Conservation (phyloP, 2,329 filamentous ascomycete species). For the Coniella lustricola region DNA sequence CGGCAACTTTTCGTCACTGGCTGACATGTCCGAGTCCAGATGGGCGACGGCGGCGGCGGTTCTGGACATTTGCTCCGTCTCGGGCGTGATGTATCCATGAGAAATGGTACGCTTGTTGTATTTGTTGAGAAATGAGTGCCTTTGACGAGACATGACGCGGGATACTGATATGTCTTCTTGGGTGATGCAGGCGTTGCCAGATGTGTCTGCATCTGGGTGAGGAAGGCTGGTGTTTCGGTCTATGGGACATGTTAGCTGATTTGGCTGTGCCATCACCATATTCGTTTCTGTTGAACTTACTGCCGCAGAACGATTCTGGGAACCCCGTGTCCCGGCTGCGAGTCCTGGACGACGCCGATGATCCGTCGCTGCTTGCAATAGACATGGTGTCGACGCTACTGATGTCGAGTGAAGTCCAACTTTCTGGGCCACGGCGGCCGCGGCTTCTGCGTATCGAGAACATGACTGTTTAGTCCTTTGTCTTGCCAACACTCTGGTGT, state of each 20-base stretch:
- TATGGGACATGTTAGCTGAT: conserved; percentile 17
- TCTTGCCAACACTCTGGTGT: neutral
- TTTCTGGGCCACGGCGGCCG: conserved; percentile 7
- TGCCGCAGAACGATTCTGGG: conserved; percentile 41
- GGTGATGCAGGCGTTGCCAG: conserved; percentile 48
- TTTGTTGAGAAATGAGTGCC: conserved; percentile 40
- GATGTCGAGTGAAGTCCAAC: conserved; percentile 8
- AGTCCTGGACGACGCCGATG: conserved; percentile 15
- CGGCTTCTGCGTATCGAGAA: conserved; percentile 12
- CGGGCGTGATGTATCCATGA: conserved; percentile 37
- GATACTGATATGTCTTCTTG: conserved; percentile 44
- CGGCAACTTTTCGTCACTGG: conserved; percentile 14
- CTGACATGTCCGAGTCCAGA: conserved; percentile 17
- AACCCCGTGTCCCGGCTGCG: conserved; percentile 40
- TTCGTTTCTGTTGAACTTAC: conserved; percentile 31
- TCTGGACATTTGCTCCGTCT: conserved; percentile 28
- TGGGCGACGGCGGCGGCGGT: conserved; percentile 20
- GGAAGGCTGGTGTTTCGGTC: conserved; percentile 53
- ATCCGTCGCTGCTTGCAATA: conserved; percentile 12
- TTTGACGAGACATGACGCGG: conserved; percentile 35
- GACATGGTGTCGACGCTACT: conserved; percentile 12
- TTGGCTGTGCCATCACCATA: too few relatives aligned
- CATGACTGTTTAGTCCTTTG: conserved; percentile 13
- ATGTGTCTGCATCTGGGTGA: conserved; percentile 55
- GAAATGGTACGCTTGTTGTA: conserved; percentile 37